phyloP scores from a whole-genome alignment of 768 basidiomycete genomes.

The Panaeolus papilionaceus region DNA sequence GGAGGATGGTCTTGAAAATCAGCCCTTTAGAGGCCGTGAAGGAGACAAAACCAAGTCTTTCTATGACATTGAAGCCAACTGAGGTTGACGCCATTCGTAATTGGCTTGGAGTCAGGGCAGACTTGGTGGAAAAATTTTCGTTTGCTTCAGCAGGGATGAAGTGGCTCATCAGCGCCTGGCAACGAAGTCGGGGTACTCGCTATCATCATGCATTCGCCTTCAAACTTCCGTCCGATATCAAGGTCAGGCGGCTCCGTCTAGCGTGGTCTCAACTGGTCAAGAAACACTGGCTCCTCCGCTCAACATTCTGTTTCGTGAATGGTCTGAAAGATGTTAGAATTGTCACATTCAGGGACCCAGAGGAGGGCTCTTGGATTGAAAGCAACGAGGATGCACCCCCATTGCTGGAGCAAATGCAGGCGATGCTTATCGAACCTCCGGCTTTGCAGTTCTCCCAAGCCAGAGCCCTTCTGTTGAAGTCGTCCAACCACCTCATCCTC shows the following conservation, averaged over 20 bases:
- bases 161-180: slow-evolving; percentile 50
- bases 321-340: slow-evolving; percentile 34
- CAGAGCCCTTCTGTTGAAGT: slow-evolving; percentile 31
- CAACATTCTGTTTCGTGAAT: slow-evolving; percentile 44
- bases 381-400: slow-evolving; percentile 22
- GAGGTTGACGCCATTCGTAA: not conserved
- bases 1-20: slow-evolving; percentile 33
- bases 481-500: slow-evolving; percentile 30
- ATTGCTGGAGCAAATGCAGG: slow-evolving; percentile 31
- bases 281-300: slow-evolving; percentile 47
- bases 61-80: not conserved
- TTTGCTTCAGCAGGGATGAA: slow-evolving; percentile 39
- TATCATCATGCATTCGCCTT: slow-evolving; percentile 53
- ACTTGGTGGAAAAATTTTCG: slow-evolving; percentile 32
- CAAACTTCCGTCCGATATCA: slow-evolving; percentile 36
- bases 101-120: slow-evolving; percentile 26
- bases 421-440: slow-evolving; percentile 32
- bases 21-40: not conserved
- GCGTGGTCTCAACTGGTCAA: slow-evolving; percentile 45
- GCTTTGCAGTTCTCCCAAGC: slow-evolving; percentile 29
- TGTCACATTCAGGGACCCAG: slow-evolving; percentile 30
- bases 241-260: slow-evolving; percentile 32
- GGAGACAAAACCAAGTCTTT: not conserved
- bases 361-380: slow-evolving; percentile 30
- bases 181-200: slow-evolving; percentile 43